phyloP scores from a whole-genome alignment of 768 basidiomycete genomes.

The Hygrocybe coccinea region DNA sequence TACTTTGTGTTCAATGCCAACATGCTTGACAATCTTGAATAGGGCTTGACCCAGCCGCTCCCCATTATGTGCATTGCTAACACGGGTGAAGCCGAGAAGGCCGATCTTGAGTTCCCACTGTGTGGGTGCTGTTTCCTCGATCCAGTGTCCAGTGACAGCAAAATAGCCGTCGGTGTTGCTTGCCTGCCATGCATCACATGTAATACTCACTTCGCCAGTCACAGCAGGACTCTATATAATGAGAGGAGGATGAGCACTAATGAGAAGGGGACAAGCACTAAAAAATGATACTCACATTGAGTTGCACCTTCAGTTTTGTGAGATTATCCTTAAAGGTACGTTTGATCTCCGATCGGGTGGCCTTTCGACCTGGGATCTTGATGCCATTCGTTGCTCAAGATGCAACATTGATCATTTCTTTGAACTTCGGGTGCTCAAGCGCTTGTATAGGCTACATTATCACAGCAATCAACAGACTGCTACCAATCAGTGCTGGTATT shows the following conservation, averaged over 20 bases:
- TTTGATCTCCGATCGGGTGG: constrained; percentile 25
- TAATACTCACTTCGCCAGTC: constrained; percentile 22
- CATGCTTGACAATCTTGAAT: constrained; percentile 27
- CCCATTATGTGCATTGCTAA: constrained; percentile 38
- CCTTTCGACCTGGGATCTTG: constrained; percentile 12
- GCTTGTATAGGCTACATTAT: too few relatives aligned
- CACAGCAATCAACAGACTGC: too few relatives aligned
- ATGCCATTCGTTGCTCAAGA: too few relatives aligned
- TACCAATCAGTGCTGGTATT: constrained; percentile 15
- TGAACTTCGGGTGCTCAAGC: too few relatives aligned
- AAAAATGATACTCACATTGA: neutral
- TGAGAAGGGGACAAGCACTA: too few relatives aligned
- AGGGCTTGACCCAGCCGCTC: constrained; percentile 33
- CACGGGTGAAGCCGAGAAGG: constrained; percentile 32
- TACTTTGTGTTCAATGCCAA: constrained; percentile 31
- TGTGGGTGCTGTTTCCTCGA: constrained; percentile 25
- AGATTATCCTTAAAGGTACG: constrained; percentile 19
- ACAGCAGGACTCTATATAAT: constrained; percentile 5
- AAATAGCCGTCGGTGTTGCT: constrained; percentile 36
- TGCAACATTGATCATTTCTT: too few relatives aligned
- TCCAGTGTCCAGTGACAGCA: constrained; percentile 38
- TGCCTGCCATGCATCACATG: constrained; percentile 41
- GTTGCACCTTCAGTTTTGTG: neutral
- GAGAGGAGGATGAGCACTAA: too few relatives aligned
- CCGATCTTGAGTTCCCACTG: constrained; percentile 27